A percentile compares a stretch with the other conserved stretches of the same genome.
phyloP scores from a whole-genome alignment of 441 rosid genomes.

The Breynia disticha region DNA sequence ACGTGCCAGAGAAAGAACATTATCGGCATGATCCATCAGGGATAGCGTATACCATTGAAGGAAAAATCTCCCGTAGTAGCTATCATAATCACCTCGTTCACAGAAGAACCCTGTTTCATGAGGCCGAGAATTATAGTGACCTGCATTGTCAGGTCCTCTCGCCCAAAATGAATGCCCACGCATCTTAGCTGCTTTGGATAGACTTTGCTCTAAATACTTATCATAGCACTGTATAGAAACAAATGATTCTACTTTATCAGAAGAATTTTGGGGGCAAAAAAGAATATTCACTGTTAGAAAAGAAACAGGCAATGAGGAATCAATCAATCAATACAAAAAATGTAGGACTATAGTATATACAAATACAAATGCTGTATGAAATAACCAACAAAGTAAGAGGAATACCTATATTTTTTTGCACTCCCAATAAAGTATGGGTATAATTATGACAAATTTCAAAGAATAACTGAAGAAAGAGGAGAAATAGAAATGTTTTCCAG shows the following conservation, averaged over 20 bases:
- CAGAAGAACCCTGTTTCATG: slow-evolving; percentile 91
- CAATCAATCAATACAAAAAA: too few species aligned
- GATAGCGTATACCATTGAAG: slow-evolving; percentile 87
- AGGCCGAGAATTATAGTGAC: slow-evolving; percentile 85
- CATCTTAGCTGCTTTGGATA: slow-evolving; percentile 71
- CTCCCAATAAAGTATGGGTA: too few species aligned
- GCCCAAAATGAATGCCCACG: slow-evolving; percentile 88
- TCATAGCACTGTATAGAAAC: slow-evolving; percentile 72
- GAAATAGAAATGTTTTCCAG: too few species aligned
- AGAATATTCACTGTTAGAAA: too few species aligned
- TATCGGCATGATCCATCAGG: slow-evolving; percentile 75
- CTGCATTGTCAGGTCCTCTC: slow-evolving; percentile 88
- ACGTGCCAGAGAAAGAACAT: slow-evolving; percentile 69
- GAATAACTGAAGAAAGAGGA: too few species aligned
- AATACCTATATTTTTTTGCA: too few species aligned
- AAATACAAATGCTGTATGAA: too few species aligned
- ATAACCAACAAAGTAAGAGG: too few species aligned
- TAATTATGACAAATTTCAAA: too few species aligned
- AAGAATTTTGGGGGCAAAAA: too few species aligned
- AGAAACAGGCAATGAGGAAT: too few species aligned
- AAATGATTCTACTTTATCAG: slow-evolving; percentile 7
- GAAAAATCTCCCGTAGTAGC: slow-evolving; percentile 84
- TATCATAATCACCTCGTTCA: slow-evolving; percentile 93
- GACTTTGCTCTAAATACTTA: slow-evolving; percentile 64
- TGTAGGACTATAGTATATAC: too few species aligned